Conservation (phyloP, 768 basidiomycete species). For the Chiua virens region DNA sequence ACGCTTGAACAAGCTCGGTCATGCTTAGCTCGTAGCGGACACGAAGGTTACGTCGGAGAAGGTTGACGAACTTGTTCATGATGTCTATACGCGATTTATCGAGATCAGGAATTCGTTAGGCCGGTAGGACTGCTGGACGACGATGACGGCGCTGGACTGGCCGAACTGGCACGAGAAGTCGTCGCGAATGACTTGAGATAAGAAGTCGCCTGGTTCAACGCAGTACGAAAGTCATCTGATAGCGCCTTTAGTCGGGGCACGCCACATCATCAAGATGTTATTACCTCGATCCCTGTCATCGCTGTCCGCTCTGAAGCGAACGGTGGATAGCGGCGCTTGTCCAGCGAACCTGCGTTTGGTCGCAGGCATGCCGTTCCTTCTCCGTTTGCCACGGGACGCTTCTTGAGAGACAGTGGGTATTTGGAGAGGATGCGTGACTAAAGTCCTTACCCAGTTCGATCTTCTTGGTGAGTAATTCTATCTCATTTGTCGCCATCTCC, state of each 20-base stretch:
- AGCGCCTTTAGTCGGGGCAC: slow-evolving; percentile 1
- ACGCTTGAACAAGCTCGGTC: slow-evolving; percentile 74
- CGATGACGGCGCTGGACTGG: slow-evolving; percentile 37
- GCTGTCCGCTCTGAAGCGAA: slow-evolving; percentile 31
- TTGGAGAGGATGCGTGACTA: neutral
- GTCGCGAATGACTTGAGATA: slow-evolving; percentile 57
- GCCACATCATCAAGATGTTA: neutral
- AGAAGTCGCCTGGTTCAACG: slow-evolving; percentile 60
- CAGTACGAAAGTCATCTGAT: slow-evolving; percentile 72
- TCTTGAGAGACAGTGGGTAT: slow-evolving; percentile 15
- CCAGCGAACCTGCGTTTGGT: slow-evolving; percentile 36
- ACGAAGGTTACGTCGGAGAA: slow-evolving; percentile 68
- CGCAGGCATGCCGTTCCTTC: slow-evolving; percentile 24
- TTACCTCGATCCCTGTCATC: slow-evolving; percentile 39
- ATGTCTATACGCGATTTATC: slow-evolving; percentile 60
- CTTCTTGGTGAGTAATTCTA: slow-evolving; percentile 57
- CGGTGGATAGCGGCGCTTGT: slow-evolving; percentile 29
- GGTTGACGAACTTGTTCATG: slow-evolving; percentile 62
- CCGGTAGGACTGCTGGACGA: slow-evolving; percentile 38
- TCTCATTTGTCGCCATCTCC: slow-evolving; percentile 71
- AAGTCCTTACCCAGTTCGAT: slow-evolving; percentile 43
- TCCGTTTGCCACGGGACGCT: slow-evolving; percentile 31
- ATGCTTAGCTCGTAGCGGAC: slow-evolving; percentile 76
- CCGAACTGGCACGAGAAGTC: slow-evolving; percentile 38
- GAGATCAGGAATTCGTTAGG: slow-evolving; percentile 38